Conservation (phyloP, 2,329 filamentous ascomycete species). For the Fusarium oxysporum region DNA sequence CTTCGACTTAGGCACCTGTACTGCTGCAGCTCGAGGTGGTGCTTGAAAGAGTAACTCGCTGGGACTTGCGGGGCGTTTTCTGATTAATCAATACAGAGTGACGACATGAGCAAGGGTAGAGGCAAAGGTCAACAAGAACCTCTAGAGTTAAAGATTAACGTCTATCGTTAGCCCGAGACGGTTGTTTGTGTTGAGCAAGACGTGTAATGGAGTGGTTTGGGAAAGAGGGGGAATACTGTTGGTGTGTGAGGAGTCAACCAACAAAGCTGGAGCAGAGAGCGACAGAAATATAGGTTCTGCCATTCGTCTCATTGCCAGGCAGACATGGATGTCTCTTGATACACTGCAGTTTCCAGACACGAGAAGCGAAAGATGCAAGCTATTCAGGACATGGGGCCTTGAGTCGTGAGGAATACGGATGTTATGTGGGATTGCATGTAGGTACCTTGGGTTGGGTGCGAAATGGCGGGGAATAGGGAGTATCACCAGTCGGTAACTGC, state of each 20-base stretch:
- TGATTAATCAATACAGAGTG: conserved; percentile 42
- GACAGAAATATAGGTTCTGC: conserved; percentile 19
- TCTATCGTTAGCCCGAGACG: conserved; percentile 25
- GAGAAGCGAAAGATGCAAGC: conserved; percentile 22
- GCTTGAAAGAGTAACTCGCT: conserved; percentile 24
- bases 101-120: conserved; percentile 41
- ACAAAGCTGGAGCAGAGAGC: conserved; percentile 7
- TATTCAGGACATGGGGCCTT: conserved; percentile 18
- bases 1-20: conserved; percentile 30
- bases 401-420: conserved; percentile 29
- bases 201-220: conserved; percentile 14
- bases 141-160: conserved; percentile 27
- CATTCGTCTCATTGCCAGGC: conserved; percentile 36
- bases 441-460: conserved; percentile 11
- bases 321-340: conserved; percentile 25
- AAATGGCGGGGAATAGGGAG: conserved; percentile 6
- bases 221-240: conserved; percentile 21
- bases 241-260: conserved; percentile 43
- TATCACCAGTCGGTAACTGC: background rate
- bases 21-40: conserved; percentile 5
- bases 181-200: conserved; percentile 15
- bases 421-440: conserved; percentile 20
- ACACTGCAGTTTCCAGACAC: conserved; percentile 9
- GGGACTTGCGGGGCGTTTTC: conserved; percentile 43
- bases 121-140: conserved; percentile 32